Evolutionary conservation across 495 filamentous ascomycete genomes (phyloP).

Genomic region (Viridothelium virens): DNA sequence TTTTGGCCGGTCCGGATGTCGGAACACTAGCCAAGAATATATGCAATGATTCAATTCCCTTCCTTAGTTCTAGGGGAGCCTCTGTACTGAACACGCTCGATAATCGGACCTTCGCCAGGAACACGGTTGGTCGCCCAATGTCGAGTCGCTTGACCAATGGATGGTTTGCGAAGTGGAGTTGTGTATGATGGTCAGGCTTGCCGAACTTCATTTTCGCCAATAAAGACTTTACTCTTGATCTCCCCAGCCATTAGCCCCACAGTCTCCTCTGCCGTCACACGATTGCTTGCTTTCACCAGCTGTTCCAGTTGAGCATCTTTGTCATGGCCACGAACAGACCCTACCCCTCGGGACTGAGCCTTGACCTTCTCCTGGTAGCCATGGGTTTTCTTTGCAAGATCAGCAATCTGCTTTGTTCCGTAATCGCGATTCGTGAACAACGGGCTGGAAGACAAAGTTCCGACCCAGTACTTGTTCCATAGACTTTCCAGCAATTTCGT

Average conservation of each 20-base stretch:
- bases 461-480: conserved; percentile 99
- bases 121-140: too few species aligned
- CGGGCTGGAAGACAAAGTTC: conserved; percentile 91
- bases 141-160: not conserved
- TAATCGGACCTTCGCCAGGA: too few species aligned
- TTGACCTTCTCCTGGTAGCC: conserved; percentile 14
- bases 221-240: conserved; percentile 81
- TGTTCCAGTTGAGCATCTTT: conserved; percentile 68
- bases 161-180: not conserved
- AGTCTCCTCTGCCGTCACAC: conserved; percentile 78
- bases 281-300: conserved; percentile 67
- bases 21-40: too few species aligned
- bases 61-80: too few species aligned
- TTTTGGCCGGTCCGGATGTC: too few species aligned
- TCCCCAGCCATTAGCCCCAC: conserved; percentile 74
- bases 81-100: too few species aligned
- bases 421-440: conserved; percentile 91
- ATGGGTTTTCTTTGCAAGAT: conserved; percentile 69
- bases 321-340: conserved; percentile 15
- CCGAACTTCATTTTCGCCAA: conserved; percentile 28
- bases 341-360: conserved; percentile 29
- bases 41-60: too few species aligned
- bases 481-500: conserved; percentile 73
- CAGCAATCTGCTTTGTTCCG: conserved; percentile 82
- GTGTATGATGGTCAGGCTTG: not conserved